Conservation (phyloP, 2,329 filamentous ascomycete genomes). For the Epichloe gansuensis region DNA sequence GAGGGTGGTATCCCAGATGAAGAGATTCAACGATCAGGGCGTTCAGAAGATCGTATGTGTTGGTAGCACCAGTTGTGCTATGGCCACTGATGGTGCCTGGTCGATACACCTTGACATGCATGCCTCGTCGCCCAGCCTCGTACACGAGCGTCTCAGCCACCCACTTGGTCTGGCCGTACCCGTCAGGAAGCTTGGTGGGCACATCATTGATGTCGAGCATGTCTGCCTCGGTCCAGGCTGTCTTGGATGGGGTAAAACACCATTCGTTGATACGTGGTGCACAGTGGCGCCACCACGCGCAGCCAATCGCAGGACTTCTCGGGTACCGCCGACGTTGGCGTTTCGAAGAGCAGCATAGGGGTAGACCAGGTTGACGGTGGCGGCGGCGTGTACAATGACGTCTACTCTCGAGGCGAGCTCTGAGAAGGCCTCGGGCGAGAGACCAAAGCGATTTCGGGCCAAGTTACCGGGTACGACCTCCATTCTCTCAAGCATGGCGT, state of each 20-base stretch:
- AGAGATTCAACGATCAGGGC: slow-evolving; percentile 68
- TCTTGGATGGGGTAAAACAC: slow-evolving; percentile 60
- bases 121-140: slow-evolving; percentile 54
- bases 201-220: slow-evolving; percentile 58
- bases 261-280: slow-evolving; percentile 71
- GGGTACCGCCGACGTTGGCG: slow-evolving; percentile 69
- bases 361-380: slow-evolving; percentile 71
- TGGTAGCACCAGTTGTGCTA: slow-evolving; percentile 61
- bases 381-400: slow-evolving; percentile 66
- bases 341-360: slow-evolving; percentile 65
- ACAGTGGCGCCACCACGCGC: slow-evolving; percentile 56
- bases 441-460: slow-evolving; percentile 54
- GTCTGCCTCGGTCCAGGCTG: slow-evolving; percentile 59
- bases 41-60: slow-evolving; percentile 66
- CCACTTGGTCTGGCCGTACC: slow-evolving; percentile 74
- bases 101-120: slow-evolving; percentile 60
- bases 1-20: slow-evolving; percentile 56
- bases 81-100: slow-evolving; percentile 71
- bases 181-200: slow-evolving; percentile 55
- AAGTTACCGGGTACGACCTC: slow-evolving; percentile 66
- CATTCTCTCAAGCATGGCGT: slow-evolving; percentile 65
- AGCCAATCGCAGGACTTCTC: slow-evolving; percentile 61
- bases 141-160: slow-evolving; percentile 64
- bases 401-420: slow-evolving; percentile 53
- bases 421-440: slow-evolving; percentile 52